phyloP scores from a whole-genome alignment of 768 basidiomycete species.

The Lentinula sp. region DNA sequence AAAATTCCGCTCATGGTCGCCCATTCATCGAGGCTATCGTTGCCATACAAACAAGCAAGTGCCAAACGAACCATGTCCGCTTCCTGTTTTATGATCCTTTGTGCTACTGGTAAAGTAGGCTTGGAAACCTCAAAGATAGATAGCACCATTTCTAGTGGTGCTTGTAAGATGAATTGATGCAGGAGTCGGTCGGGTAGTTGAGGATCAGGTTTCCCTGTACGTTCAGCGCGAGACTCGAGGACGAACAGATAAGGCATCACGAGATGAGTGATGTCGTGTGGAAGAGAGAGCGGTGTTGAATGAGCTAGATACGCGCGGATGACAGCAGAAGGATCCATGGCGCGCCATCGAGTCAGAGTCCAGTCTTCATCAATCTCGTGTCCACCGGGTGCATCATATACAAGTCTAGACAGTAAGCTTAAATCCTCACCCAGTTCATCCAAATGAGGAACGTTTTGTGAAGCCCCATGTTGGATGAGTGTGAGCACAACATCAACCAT shows the following conservation, averaged over 20 bases:
- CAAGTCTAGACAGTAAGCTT: constrained; percentile 75
- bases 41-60: constrained; percentile 85
- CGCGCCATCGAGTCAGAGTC: constrained; percentile 70
- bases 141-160: constrained; percentile 61
- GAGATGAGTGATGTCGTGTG: constrained; percentile 63
- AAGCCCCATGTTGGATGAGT: constrained; percentile 80
- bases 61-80: constrained; percentile 83
- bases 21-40: constrained; percentile 66
- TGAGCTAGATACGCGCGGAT: constrained; percentile 71
- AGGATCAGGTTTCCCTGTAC: constrained; percentile 66
- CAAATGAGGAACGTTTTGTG: constrained; percentile 68
- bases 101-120: constrained; percentile 66
- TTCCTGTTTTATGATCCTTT: constrained; percentile 75
- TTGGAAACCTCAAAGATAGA: constrained; percentile 89
- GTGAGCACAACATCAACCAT: constrained; percentile 76
- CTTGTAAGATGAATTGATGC: constrained; percentile 64
- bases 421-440: constrained; percentile 91
- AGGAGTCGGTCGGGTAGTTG: constrained; percentile 57
- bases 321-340: constrained; percentile 57
- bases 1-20: constrained; percentile 85
- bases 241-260: constrained; percentile 93
- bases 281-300: constrained; percentile 61
- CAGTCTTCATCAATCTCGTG: constrained; percentile 51
- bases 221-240: constrained; percentile 82
- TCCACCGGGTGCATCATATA: constrained; percentile 69